Evolutionary conservation across 768 basidiomycete species (phyloP).

Genomic region (Auricularia auricula-judae): DNA sequence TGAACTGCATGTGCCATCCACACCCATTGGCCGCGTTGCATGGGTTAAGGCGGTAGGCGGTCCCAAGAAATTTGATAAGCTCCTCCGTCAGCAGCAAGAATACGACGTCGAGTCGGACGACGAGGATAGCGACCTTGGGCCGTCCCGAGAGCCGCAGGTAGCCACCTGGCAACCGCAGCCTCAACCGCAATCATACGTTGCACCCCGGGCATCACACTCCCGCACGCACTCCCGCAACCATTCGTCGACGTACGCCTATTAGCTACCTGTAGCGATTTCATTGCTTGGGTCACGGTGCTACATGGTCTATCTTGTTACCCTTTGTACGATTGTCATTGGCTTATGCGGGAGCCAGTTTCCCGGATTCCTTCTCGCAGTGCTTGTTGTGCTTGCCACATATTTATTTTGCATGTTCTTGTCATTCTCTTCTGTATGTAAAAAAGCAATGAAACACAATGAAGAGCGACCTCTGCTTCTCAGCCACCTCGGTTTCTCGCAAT

Average conservation of each 20-base stretch:
- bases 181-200: not conserved
- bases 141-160: not conserved
- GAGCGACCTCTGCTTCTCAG: no score
- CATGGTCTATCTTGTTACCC: no score
- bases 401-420: no score
- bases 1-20: not conserved
- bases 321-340: no score
- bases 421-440: no score
- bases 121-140: not conserved
- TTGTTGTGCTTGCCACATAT: no score
- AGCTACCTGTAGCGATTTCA: no score
- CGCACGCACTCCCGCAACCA: not conserved
- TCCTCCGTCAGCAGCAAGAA: not conserved
- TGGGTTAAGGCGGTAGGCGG: not conserved
- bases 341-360: no score
- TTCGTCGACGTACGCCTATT: not conserved
- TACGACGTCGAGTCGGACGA: not conserved
- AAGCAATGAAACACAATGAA: no score
- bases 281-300: no score
- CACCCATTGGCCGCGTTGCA: not conserved
- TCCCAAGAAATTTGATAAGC: not conserved
- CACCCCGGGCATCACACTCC: not conserved
- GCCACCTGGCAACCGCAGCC: not conserved
- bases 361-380: no score
- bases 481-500: no score